Conservation (phyloP, 768 basidiomycete genomes). For the Artomyces pyxidatus region DNA sequence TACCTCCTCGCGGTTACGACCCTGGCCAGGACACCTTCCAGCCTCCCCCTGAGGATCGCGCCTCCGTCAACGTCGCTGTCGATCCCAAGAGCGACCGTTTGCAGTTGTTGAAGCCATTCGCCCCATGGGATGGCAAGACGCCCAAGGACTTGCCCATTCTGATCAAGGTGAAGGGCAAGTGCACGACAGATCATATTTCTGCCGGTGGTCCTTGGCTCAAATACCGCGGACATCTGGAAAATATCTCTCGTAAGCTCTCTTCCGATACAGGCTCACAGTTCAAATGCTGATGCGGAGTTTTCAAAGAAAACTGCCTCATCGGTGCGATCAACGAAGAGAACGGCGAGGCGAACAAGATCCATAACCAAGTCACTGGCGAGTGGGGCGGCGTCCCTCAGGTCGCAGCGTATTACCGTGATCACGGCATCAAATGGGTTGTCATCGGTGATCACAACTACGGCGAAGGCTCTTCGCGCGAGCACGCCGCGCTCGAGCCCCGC, state of each 20-base stretch:
- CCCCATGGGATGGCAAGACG: conserved; percentile 89
- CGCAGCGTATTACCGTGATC: conserved; percentile 82
- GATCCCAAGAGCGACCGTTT: conserved; percentile 82
- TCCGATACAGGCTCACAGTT: conserved; percentile 1
- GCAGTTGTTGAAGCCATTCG: conserved; percentile 84
- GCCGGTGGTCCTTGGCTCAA: conserved; percentile 99
- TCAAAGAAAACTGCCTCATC: conserved; percentile 87
- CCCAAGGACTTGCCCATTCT: conserved; percentile 83
- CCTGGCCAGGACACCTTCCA: conserved; percentile 97
- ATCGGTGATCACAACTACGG: conserved; percentile 95
- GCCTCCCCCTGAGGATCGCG: conserved; percentile 81
- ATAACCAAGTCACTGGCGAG: conserved; percentile 84
- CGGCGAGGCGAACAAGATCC: conserved; percentile 92
- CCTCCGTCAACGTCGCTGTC: conserved; percentile 80
- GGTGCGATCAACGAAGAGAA: conserved; percentile 96
- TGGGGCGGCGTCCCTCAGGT: conserved; percentile 80
- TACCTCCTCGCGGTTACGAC: conserved; percentile 94
- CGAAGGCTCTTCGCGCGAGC: conserved; percentile 97
- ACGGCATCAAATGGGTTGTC: conserved; percentile 94
- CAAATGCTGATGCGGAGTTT: neutral
- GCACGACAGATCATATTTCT: conserved; percentile 96
- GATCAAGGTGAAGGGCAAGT: conserved; percentile 99
- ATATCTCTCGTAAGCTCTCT: conserved; percentile 76
- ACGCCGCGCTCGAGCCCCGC: conserved; percentile 93
- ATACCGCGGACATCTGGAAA: conserved; percentile 97